Evolutionary conservation across 176 grass and related monocot species (phyloP).

Genomic region (Carex pumila): DNA sequence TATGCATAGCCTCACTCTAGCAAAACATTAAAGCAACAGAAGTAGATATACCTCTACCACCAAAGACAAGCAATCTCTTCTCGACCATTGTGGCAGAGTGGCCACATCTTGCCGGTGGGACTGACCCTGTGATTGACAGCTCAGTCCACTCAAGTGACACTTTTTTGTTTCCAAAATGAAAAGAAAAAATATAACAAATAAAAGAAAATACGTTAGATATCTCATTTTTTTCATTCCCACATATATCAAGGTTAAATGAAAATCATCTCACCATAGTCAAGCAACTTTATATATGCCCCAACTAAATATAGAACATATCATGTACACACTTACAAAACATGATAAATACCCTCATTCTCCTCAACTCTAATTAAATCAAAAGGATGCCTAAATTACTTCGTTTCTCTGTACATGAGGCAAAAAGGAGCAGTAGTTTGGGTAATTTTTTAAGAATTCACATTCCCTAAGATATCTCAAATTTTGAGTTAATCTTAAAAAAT

Average conservation of each 20-base stretch:
- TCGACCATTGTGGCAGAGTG: constrained; percentile 98
- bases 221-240: background rate
- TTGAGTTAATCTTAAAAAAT: too few relatives aligned
- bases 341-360: background rate
- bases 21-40: background rate
- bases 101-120: constrained; percentile 73
- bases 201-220: background rate
- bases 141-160: constrained; percentile 92
- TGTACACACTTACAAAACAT: background rate
- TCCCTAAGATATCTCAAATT: too few relatives aligned
- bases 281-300: background rate
- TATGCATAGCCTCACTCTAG: background rate
- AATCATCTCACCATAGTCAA: background rate
- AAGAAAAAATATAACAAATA: background rate
- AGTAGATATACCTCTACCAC: constrained; percentile 69
- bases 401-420: background rate
- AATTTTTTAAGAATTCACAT: background rate
- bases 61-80: constrained; percentile 83
- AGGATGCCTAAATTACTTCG: background rate
- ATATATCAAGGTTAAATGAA: background rate
- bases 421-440: background rate
- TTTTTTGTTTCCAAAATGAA: constrained; percentile 22
- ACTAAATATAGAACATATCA: background rate
- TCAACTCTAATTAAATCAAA: background rate
- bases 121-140: constrained; percentile 66